Evolutionary conservation across 129 eudicot genomes (phyloP).

Genomic region (Lactuca sativa): DNA sequence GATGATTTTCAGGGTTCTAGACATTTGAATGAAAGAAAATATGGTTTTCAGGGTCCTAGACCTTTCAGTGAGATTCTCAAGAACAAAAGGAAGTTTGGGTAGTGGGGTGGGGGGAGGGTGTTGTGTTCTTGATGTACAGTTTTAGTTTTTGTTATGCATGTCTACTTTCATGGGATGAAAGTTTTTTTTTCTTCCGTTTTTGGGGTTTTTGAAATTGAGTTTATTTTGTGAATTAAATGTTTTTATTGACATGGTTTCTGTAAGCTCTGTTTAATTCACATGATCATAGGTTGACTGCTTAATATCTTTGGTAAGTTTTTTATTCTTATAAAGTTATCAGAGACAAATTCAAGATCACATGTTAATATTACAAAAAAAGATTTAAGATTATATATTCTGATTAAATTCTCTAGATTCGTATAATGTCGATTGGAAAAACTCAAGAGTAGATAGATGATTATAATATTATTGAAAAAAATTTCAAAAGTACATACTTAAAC

Average conservation of each 20-base stretch:
- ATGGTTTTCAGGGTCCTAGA: constrained; percentile 57
- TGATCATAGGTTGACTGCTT: neutral
- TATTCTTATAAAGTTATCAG: too few species aligned
- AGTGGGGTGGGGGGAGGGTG: neutral
- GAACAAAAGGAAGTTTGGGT: constrained; percentile 38
- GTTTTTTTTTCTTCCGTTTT: neutral
- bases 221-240: constrained; percentile 4
- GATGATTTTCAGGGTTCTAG: constrained; percentile 6
- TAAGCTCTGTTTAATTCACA: neutral
- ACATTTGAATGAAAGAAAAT: constrained; percentile 9
- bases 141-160: constrained; percentile 11
- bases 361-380: too few species aligned
- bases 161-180: constrained; percentile 7
- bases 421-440: too few species aligned
- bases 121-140: constrained; percentile 24
- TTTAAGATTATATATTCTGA: too few species aligned
- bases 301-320: too few species aligned
- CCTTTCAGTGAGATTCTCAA: constrained; percentile 53
- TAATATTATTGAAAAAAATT: too few species aligned
- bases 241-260: neutral
- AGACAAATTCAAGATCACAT: too few species aligned
- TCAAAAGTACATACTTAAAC: neutral
- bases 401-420: too few species aligned
- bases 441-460: too few species aligned
- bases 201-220: constrained; percentile 5